Percentiles rank a stretch among this genome's conserved stretches.
phyloP scores from a whole-genome alignment of 495 filamentous ascomycete species.

The Penicillium mononematosum region DNA sequence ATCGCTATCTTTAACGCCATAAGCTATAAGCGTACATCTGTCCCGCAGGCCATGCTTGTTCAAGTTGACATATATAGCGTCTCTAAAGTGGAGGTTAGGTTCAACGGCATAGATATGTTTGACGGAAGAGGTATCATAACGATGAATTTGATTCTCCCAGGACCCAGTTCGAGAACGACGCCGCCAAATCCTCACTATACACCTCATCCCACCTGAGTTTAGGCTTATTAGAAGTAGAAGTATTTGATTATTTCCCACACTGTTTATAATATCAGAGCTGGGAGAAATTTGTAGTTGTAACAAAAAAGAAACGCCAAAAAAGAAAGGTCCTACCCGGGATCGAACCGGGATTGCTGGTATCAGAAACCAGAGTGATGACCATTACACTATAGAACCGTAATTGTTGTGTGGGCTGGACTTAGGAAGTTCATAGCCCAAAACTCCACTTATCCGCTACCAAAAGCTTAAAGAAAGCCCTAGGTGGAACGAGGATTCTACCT shows the following conservation, averaged over 20 bases:
- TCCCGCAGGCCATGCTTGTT: slow-evolving; percentile 28
- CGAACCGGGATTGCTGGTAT: slow-evolving; percentile 42
- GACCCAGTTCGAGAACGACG: slow-evolving; percentile 49
- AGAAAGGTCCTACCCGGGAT: slow-evolving; percentile 42
- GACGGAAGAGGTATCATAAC: slow-evolving; percentile 36
- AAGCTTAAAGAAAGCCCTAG: too few species aligned
- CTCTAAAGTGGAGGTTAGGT: slow-evolving; percentile 34
- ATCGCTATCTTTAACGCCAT: slow-evolving; percentile 40
- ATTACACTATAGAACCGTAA: slow-evolving; percentile 29
- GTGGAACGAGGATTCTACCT: too few species aligned
- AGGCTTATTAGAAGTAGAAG: too few species aligned
- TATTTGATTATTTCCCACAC: too few species aligned
- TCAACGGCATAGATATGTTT: slow-evolving; percentile 45
- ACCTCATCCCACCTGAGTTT: too few species aligned
- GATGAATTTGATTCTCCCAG: slow-evolving; percentile 48
- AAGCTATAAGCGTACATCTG: slow-evolving; percentile 39
- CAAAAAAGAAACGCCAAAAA: neutral
- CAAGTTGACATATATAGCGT: slow-evolving; percentile 24
- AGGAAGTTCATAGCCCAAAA: too few species aligned
- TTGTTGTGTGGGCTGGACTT: neutral
- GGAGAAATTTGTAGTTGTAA: too few species aligned
- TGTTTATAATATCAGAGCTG: too few species aligned
- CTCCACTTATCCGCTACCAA: too few species aligned
- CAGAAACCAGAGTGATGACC: slow-evolving; percentile 40
- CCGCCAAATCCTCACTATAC: slow-evolving; percentile 31